Evolutionary conservation across 176 grass and related monocot genomes (phyloP).

Genomic region (Eragrostis curvula): DNA sequence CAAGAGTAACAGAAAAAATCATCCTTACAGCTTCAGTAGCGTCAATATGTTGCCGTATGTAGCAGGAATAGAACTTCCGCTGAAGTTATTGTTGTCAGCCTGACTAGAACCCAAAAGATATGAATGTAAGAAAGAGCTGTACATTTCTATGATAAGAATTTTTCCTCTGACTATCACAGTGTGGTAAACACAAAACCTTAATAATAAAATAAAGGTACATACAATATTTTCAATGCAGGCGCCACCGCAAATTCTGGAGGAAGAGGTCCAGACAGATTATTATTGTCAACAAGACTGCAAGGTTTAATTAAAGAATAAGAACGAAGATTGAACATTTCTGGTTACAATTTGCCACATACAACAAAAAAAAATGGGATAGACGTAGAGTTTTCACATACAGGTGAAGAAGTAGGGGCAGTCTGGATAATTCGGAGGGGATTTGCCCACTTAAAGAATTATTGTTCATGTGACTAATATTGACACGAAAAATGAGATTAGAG

Average conservation of each 20-base stretch:
- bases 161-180: constrained; percentile 32
- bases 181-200: constrained; percentile 39
- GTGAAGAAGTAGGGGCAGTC: constrained; percentile 75
- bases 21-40: constrained; percentile 83
- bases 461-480: constrained; percentile 92
- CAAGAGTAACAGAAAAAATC: constrained; percentile 30
- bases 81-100: constrained; percentile 95
- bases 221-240: constrained; percentile 81
- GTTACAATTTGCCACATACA: background rate
- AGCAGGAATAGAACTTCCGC: constrained; percentile 77
- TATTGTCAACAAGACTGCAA: constrained; percentile 78
- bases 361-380: constrained; percentile 17
- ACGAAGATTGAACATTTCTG: constrained; percentile 12
- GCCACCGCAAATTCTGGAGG: constrained; percentile 65
- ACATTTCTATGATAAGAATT: constrained; percentile 22
- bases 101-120: constrained; percentile 70
- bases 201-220: constrained; percentile 18
- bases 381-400: constrained; percentile 69
- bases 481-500: constrained; percentile 27
- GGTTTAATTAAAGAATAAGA: constrained; percentile 24
- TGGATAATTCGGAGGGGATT: constrained; percentile 78
- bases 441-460: constrained; percentile 94
- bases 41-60: constrained; percentile 71
- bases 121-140: constrained; percentile 34
- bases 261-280: constrained; percentile 72